Percentiles rank a stretch among this genome's conserved stretches.
phyloP scores from a whole-genome alignment of 306 rosid genomes.

The Trifolium fragiferum region DNA sequence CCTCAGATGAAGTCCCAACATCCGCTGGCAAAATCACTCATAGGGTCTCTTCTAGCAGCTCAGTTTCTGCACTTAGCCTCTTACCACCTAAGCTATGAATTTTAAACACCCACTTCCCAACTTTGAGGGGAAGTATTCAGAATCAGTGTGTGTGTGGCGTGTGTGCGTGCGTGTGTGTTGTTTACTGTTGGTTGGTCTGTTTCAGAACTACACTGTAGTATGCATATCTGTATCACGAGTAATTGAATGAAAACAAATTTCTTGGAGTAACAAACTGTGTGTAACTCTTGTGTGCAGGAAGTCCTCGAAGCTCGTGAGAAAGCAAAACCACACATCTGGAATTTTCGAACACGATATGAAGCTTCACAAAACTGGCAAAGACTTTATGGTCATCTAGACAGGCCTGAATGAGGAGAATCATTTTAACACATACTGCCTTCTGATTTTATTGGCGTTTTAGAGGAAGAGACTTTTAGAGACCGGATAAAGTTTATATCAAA shows the following conservation, averaged over 20 bases:
- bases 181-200: conserved; percentile 3
- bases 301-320: conserved; percentile 72
- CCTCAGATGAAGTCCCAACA: neutral
- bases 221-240: conserved; percentile 4
- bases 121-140: neutral
- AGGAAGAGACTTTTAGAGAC: conserved; percentile 8
- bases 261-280: conserved; percentile 28
- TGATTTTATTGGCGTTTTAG: neutral
- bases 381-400: conserved; percentile 67
- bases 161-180: neutral
- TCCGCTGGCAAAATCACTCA: neutral
- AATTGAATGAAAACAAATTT: conserved; percentile 11
- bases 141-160: neutral
- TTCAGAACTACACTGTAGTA: neutral
- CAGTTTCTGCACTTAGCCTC: neutral
- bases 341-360: conserved; percentile 73
- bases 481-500: conserved; percentile 20
- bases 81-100: neutral
- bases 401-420: conserved; percentile 47
- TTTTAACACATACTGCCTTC: neutral
- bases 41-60: neutral
- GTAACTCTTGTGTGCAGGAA: conserved; percentile 61
- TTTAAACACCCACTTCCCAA: neutral
- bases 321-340: conserved; percentile 75
- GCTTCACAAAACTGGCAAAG: conserved; percentile 66